phyloP scores from a whole-genome alignment of 2,329 filamentous ascomycete species.

The Phaeosphaeria sp. region DNA sequence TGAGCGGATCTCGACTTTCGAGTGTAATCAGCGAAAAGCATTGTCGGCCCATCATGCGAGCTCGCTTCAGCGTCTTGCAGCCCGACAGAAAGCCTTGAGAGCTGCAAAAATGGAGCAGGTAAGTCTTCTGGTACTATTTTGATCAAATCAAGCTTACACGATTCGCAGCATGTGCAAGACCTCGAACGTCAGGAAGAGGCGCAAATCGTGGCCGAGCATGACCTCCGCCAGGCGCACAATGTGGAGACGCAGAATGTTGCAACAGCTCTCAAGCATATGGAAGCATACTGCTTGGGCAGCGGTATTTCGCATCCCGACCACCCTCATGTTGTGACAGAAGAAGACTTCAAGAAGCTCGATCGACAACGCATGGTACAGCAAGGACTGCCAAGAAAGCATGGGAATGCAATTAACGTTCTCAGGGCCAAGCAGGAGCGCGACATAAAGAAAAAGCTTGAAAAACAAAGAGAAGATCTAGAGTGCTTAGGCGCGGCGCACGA shows the following conservation, averaged over 20 bases:
- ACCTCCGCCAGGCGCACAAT: slow-evolving; percentile 49
- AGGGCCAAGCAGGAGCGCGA: slow-evolving; percentile 53
- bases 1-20: slow-evolving; percentile 37
- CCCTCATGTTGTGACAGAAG: slow-evolving; percentile 50
- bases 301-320: slow-evolving; percentile 28
- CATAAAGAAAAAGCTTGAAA: slow-evolving; percentile 41
- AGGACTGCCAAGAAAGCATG: slow-evolving; percentile 51
- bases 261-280: slow-evolving; percentile 56
- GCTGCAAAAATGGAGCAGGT: slow-evolving; percentile 37
- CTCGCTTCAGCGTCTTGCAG: slow-evolving; percentile 26
- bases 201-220: slow-evolving; percentile 52
- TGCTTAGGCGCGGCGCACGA: slow-evolving; percentile 43
- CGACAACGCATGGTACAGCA: slow-evolving; percentile 48
- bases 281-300: slow-evolving; percentile 54
- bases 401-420: slow-evolving; percentile 55
- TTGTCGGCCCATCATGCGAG: slow-evolving; percentile 32
- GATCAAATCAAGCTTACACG: slow-evolving; percentile 22
- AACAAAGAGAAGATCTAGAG: slow-evolving; percentile 50
- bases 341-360: slow-evolving; percentile 52
- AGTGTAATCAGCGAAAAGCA: slow-evolving; percentile 41
- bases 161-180: slow-evolving; percentile 44
- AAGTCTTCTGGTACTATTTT: slow-evolving; percentile 10
- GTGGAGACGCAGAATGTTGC: slow-evolving; percentile 52
- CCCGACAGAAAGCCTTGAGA: slow-evolving; percentile 27
- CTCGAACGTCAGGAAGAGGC: slow-evolving; percentile 53